phyloP scores from a whole-genome alignment of 1,139 yeast species.

The Blastobotrys petasosporus region DNA sequence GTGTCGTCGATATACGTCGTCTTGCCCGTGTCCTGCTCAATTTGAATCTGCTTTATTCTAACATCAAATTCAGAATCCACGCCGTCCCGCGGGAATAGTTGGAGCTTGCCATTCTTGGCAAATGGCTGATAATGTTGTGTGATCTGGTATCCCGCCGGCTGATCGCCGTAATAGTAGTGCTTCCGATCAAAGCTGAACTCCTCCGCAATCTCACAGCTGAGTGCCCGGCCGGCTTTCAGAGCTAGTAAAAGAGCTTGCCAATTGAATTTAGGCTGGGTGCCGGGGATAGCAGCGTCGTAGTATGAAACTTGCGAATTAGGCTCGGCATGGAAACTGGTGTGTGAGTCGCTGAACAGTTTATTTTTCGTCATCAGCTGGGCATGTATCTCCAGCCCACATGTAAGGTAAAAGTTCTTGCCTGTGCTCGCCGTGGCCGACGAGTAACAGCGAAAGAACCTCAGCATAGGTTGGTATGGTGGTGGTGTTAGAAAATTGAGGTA shows the following conservation, averaged over 20 bases:
- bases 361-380: slow-evolving; percentile 71
- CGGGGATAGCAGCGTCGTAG: slow-evolving; percentile 86
- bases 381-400: slow-evolving; percentile 90
- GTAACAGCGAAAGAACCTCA: not conserved
- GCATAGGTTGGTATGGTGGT: not conserved
- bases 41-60: slow-evolving; percentile 66
- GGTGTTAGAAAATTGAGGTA: too few relatives aligned
- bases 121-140: slow-evolving; percentile 85
- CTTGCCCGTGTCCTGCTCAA: slow-evolving; percentile 94
- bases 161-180: slow-evolving; percentile 95
- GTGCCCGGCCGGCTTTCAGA: slow-evolving; percentile 63
- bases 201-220: slow-evolving; percentile 53
- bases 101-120: slow-evolving; percentile 59
- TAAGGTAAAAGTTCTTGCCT: slow-evolving; percentile 35
- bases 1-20: slow-evolving; percentile 49
- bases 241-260: slow-evolving; percentile 70
- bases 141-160: slow-evolving; percentile 92
- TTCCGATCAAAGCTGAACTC: slow-evolving; percentile 78
- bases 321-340: slow-evolving; percentile 39
- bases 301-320: slow-evolving; percentile 73
- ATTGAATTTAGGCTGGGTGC: slow-evolving; percentile 82
- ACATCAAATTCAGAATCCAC: slow-evolving; percentile 33
- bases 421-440: not conserved
- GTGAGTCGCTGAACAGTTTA: slow-evolving; percentile 54
- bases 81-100: slow-evolving; percentile 50